phyloP scores from a whole-genome alignment of 176 grass and related monocot species.

The Oryza meridionalis region DNA sequence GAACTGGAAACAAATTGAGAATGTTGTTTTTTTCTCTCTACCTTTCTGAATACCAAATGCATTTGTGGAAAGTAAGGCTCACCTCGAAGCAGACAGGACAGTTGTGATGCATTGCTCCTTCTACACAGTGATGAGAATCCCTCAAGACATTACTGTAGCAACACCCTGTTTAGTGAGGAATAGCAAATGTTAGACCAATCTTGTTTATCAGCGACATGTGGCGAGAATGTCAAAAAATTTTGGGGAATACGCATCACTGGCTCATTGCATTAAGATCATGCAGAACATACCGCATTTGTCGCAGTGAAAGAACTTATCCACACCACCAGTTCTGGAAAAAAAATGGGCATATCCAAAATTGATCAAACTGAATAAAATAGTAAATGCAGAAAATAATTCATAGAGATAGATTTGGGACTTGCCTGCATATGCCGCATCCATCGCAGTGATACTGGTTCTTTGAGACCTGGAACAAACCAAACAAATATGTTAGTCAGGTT shows the following conservation, averaged over 20 bases:
- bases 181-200: background rate
- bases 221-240: background rate
- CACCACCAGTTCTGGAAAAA: constrained; percentile 60
- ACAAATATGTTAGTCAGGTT: background rate
- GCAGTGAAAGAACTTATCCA: constrained; percentile 79
- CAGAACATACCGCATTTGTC: constrained; percentile 58
- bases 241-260: no score
- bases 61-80: background rate
- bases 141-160: constrained; percentile 72
- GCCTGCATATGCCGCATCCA: constrained; percentile 92
- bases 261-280: no score
- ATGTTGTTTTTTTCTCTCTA: no score
- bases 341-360: constrained; percentile 3
- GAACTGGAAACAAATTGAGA: no score
- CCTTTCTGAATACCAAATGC: background rate
- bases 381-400: background rate
- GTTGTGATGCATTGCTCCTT: constrained; percentile 93
- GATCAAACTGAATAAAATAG: background rate
- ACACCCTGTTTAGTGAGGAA: constrained; percentile 52
- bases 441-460: constrained; percentile 84
- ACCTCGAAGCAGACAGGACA: constrained; percentile 95
- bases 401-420: constrained; percentile 9
- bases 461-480: constrained; percentile 53
- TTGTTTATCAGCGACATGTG: background rate
- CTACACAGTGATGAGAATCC: constrained; percentile 70